Conservation (phyloP, 192 early-diverging fungal genomes). For the Lunasporangiospora selenospora region DNA sequence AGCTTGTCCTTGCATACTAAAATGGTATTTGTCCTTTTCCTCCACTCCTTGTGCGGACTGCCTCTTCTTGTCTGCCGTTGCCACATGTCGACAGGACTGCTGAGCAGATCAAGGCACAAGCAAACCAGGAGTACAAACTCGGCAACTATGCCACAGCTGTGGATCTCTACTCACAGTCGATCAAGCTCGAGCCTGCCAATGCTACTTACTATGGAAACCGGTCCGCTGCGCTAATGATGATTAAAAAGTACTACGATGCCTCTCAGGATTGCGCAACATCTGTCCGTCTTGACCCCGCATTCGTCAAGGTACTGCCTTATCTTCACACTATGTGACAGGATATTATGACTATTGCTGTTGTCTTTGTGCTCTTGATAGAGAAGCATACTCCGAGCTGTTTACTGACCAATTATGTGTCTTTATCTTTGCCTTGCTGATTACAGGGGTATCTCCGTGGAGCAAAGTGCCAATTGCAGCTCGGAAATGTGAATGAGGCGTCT, state of each 20-base stretch:
- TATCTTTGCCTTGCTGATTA: too few relatives aligned
- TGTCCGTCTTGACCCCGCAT: slow-evolving; percentile 62
- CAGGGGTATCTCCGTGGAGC: slow-evolving; percentile 63
- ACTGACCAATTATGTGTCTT: too few relatives aligned
- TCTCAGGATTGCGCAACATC: slow-evolving; percentile 68
- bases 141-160: slow-evolving; percentile 73
- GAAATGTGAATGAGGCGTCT: slow-evolving; percentile 68
- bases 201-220: slow-evolving; percentile 79
- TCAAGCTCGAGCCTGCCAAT: slow-evolving; percentile 66
- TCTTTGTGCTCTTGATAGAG: too few relatives aligned
- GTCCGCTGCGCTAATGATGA: slow-evolving; percentile 80
- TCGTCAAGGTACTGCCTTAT: slow-evolving; percentile 70
- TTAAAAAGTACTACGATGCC: slow-evolving; percentile 64
- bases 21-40: background rate
- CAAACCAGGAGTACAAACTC: slow-evolving; percentile 74
- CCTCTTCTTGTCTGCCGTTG: background rate
- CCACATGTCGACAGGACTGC: slow-evolving; percentile 42
- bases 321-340: too few relatives aligned
- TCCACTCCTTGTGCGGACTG: background rate
- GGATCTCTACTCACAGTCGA: slow-evolving; percentile 71
- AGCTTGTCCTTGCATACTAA: background rate
- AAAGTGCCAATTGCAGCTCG: slow-evolving; percentile 76
- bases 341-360: too few relatives aligned
- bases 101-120: slow-evolving; percentile 72
- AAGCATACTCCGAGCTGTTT: too few relatives aligned